Evolutionary conservation across 257 asterid species (phyloP), one percentile per base, ranked within the genome.

Genomic region (Solanum ahanhuiri): DNA sequence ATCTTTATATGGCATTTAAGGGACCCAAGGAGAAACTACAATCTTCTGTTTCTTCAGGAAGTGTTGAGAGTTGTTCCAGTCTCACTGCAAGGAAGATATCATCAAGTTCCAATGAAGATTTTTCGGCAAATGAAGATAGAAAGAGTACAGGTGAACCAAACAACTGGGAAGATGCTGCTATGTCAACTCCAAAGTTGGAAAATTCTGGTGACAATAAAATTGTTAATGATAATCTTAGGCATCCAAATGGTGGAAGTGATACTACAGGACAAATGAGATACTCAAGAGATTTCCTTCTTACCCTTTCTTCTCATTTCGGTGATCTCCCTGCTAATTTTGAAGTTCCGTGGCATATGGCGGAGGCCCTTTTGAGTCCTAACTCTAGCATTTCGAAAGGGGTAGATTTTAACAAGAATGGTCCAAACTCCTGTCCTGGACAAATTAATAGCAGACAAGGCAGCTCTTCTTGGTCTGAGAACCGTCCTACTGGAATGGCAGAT

Each of bases 241-340:
- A 85, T 81, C 69, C 76, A 25, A 77, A 33, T 81, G 66, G 51
- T 34, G 85, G 30, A 54, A 34, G 33, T 69, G 83, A 31, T 51
- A 75, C 35, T 41, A 22, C 86, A 43, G 70, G 31, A 39, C 66
- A 84, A 66, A 88, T 66, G 87, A 87, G 64, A 86, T 90, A 90
- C 87, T 83, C 89, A 2, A 69, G 86, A 23, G 89, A 87, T 83
- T 90, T 90, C 85, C 89, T 85, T 51, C 72, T 87, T 37, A 82
- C 77, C 45, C 75, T 90, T 48, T 85, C 89, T 28, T 75, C 72
- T 4, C 87, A 88, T 69, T 87, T 83, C 9, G n/a, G 75, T 14
- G 76, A 85, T 28, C 86, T 90, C 86, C 92, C 92, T 31, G 34
- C 85, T 30, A 86, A 86, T 85, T 88, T 88, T 41, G 85, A 83